Base-by-base conservation (phyloP, 2,329 filamentous ascomycete species). In the Penicillium expansum region DNA sequence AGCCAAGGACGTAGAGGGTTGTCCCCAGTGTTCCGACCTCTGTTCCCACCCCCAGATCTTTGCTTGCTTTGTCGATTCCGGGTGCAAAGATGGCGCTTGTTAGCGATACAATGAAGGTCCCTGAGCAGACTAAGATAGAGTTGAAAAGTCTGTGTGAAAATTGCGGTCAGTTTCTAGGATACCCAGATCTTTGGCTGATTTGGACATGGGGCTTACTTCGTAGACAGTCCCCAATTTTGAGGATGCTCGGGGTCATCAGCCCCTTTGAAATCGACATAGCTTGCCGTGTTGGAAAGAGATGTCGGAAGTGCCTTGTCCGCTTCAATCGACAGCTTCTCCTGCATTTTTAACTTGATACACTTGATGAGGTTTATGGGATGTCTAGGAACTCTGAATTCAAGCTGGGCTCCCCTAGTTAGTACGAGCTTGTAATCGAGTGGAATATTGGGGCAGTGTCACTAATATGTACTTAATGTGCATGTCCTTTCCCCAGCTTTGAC, bases 71-170 rank as follows among this genome's bases (percentile, higher is more conserved):
- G 7, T 62, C 59, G 1, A 85, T 89, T 4, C 86, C 86, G 14
- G 85, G 77, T 1, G 87, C 88, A 74, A 90, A 90, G 63, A 90
- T 85, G 69, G 83, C 86, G 5, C 72, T 74, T 1, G 76, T 77
- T 49, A 83, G 81, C 0, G 82, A 78, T 3, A 79, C 73, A 5
- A 75, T 70, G 8, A 84, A 70, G 2, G 82, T 82, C 7, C 77
- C 80, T 47, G 78, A 82, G 48, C 67, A 71, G 7, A 62, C 64
- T 1, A 69, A 48, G 8, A 61, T 41, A 3, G 67, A 65, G 16
- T 56, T 58, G 20, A 62, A 66, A 5, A 70, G 48, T 33, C 67
- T 69, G 33, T 35, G 20, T 3, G 7, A 16, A 32, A 24, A 9
- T 13, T 20, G 10, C 35, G 9, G 11, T 52, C 11, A 43, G 38